Conservation (phyloP, 2,329 filamentous ascomycete genomes). For the Exophiala mesophila region DNA sequence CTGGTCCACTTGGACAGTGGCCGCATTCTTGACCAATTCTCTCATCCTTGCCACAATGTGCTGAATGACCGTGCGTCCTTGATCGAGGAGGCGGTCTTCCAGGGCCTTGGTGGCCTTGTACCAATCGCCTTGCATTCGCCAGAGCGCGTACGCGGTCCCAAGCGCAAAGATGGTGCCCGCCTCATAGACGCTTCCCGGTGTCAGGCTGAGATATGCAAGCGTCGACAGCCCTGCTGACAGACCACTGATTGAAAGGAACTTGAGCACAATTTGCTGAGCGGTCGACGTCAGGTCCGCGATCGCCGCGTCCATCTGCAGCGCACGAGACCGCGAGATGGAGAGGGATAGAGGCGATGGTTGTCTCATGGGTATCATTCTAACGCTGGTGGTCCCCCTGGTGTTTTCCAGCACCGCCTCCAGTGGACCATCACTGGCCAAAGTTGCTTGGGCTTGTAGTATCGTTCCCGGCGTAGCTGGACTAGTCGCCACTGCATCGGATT, state of each 20-base stretch:
- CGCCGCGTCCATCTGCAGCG: conserved; percentile 60
- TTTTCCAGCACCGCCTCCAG: conserved; percentile 22
- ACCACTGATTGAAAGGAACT: conserved; percentile 65
- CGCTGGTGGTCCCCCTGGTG: conserved; percentile 20
- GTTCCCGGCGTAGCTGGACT: conserved; percentile 3
- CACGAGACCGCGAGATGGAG: conserved; percentile 69
- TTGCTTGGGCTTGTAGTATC: conserved; percentile 18
- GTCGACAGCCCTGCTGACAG: conserved; percentile 49
- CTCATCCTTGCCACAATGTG: conserved; percentile 50
- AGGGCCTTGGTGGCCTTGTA: conserved; percentile 49
- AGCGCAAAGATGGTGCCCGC: conserved; percentile 56
- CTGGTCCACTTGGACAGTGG: conserved; percentile 33
- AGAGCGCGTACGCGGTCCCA: conserved; percentile 53
- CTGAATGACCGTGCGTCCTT: conserved; percentile 52
- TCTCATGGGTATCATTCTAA: conserved; percentile 15
- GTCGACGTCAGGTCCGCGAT: conserved; percentile 67
- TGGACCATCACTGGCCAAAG: conserved; percentile 12
- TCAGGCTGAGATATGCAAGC: conserved; percentile 52
- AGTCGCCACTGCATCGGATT: neutral
- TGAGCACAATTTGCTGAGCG: conserved; percentile 68
- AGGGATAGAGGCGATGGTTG: conserved; percentile 58
- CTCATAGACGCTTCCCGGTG: conserved; percentile 51
- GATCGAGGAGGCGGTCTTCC: conserved; percentile 51
- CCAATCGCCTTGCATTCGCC: conserved; percentile 57
- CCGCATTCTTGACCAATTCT: conserved; percentile 42